phyloP scores from a whole-genome alignment of 2,329 filamentous ascomycete species.

The Botrytis medusae region DNA sequence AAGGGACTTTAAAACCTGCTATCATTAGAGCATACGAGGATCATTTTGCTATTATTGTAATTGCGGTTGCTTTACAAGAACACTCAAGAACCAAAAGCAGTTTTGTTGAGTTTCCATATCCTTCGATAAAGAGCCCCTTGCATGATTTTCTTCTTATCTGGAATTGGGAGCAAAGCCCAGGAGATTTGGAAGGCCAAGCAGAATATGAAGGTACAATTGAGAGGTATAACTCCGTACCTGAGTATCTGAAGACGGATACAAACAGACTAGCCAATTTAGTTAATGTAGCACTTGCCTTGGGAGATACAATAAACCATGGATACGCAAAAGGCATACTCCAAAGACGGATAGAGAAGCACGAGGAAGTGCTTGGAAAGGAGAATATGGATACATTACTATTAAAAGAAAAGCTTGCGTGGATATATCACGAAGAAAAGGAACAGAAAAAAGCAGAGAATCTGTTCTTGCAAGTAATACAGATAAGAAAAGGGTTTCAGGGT shows the following conservation, averaged over 20 bases:
- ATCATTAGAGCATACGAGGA: background rate
- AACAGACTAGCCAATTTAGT: background rate
- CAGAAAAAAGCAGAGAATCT: background rate
- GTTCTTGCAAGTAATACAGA: background rate
- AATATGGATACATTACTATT: background rate
- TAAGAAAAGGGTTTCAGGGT: background rate
- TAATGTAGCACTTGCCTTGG: background rate
- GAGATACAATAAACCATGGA: too few species aligned
- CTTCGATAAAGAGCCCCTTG: rapidly evolving
- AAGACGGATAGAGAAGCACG: background rate
- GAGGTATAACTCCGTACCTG: background rate
- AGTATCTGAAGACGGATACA: background rate
- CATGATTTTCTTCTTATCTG: background rate
- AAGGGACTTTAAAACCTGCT: background rate
- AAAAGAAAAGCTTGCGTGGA: background rate
- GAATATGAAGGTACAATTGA: background rate
- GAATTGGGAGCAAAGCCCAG: background rate
- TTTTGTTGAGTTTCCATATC: too few species aligned
- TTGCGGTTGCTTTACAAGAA: background rate
- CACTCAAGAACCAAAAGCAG: too few species aligned
- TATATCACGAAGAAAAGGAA: rapidly evolving
- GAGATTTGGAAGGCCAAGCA: rapidly evolving
- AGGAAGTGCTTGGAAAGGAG: background rate
- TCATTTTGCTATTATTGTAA: background rate
- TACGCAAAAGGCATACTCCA: background rate